Evolutionary conservation across 768 basidiomycete genomes (phyloP), one percentile per base, ranked within the genome.

Genomic region (Panaeolus cyanescens): DNA sequence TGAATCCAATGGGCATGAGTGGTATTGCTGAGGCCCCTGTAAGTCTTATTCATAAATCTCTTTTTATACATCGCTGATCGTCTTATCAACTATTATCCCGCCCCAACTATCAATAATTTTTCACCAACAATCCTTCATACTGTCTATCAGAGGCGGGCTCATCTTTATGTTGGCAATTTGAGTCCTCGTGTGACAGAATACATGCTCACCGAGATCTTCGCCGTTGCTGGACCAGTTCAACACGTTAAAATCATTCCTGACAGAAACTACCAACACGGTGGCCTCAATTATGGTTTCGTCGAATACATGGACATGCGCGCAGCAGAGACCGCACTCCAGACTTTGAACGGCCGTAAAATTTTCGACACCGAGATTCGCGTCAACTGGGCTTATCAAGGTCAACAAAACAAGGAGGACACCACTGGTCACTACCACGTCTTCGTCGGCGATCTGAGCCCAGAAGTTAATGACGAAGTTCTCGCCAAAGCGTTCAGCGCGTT

Each of bases 231-330:
- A 45, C 91, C 95, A 62, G 97, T 99, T 64, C 94, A 96, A 77
- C 93, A 96, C 75, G 96, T 98, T 76, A 99, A 99, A 88, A 99
- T 99, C 76, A 99, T 99, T 75, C 96, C 96, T 31, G 97, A 99
- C 81, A 89, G 96, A 69, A 98, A 97, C 82, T 98, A 96, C 75
- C 96, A 98, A 77, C 97, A 99, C 73, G 97, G 96, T 59, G 97
- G 97, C 63, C 90, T 97, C 77, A 99, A 99, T 82, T 99, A 99
- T 72, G 97, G 97, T 68, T 99, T 96, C 78, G 96, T 99, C 76
- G 97, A 99, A 78, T 99, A 98, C 80, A 90, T 93, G 75, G 95
- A 98, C 75, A 96, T 99, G 93, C 91, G 94, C 65, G 93, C 95
- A 34, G 97, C 97, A 34, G 97, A 99, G 79, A 98, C 97, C 55